Evolutionary conservation across 768 basidiomycete genomes (phyloP), one percentile per base, ranked within the genome.

Genomic region (Serendipita sp.): DNA sequence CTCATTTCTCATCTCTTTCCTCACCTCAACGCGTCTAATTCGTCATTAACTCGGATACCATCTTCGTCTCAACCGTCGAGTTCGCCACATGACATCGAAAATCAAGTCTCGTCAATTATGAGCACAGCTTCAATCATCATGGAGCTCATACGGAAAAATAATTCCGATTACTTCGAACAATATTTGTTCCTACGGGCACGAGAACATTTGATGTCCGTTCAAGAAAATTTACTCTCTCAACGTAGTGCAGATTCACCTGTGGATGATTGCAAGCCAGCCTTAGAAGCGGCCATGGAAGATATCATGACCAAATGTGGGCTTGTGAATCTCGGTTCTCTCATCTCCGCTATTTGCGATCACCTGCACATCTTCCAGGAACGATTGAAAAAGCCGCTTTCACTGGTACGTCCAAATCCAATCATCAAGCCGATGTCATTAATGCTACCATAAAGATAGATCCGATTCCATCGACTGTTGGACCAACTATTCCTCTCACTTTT

Each of bases 141-240:
- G 66, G 95, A 98, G 71, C 79, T 96, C 42, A 96, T 97, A 67
- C 82, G 94, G 61, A 93, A 97, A 71, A 97, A 97, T 73, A 97
- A 98, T 72, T 95, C 94, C 42, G 95, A 99, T 72, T 97, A 93
- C 70, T 94, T 96, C 70, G 96, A 99, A 74, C 95, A 94, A 3
- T 95, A 93, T 72, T 79, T 97, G 13, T 97, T 96, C 74, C 94
- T 96, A 69, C 92, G 90, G 1, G 75, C 96, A 44, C 84, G 94
- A 56, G 93, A 93, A 70, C 82, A 91, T 50, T 79, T 97, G 38
- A 93, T 97, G 66, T 83, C 84, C 58, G 80, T 92, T 3, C 91
- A 91, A 69, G 90, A 91, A 67, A 82, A 86, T 56, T 71, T 82
- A 34, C 71, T 78, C 62, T 74, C 72, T 44, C 67, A 75, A 22